These are phyloP conservation scores for Calonectria ilicicola DNA, from an alignment of 2,329 filamentous ascomycete species.

Conservation along the genomic window DNA sequence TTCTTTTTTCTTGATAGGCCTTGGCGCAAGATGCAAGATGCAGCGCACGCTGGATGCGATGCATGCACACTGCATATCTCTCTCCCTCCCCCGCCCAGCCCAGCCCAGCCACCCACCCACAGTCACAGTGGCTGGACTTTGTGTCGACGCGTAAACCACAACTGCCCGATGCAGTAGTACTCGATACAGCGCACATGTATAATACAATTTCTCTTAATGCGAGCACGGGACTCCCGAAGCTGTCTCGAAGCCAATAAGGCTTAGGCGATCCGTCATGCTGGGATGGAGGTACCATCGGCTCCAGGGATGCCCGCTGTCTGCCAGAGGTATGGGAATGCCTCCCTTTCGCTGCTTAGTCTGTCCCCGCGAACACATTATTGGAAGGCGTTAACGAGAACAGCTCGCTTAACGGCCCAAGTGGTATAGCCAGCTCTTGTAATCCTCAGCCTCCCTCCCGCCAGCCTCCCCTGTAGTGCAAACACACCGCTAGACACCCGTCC, in stretches of 20 bases:
- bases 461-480: constrained; percentile 3
- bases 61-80: too few relatives aligned
- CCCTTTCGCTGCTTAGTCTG: neutral
- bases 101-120: too few relatives aligned
- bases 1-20: neutral
- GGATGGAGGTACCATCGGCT: neutral
- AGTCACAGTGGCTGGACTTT: neutral
- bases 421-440: neutral
- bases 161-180: neutral
- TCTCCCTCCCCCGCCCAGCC: neutral
- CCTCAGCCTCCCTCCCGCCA: neutral
- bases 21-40: neutral
- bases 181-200: neutral
- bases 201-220: neutral
- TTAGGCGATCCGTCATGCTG: neutral
- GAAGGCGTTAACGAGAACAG: neutral
- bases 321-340: neutral
- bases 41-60: neutral
- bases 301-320: neutral
- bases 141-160: neutral
- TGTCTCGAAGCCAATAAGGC: neutral
- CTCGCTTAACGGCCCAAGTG: neutral
- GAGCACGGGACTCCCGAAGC: neutral
- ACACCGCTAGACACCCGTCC: constrained; percentile 7
- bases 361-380: neutral